A percentile compares a stretch with the other conserved stretches of the same genome.
These are phyloP conservation scores for Sporothrix schenckii DNA, from an alignment of 2,329 filamentous ascomycete species.

Conservation along the genomic window DNA sequence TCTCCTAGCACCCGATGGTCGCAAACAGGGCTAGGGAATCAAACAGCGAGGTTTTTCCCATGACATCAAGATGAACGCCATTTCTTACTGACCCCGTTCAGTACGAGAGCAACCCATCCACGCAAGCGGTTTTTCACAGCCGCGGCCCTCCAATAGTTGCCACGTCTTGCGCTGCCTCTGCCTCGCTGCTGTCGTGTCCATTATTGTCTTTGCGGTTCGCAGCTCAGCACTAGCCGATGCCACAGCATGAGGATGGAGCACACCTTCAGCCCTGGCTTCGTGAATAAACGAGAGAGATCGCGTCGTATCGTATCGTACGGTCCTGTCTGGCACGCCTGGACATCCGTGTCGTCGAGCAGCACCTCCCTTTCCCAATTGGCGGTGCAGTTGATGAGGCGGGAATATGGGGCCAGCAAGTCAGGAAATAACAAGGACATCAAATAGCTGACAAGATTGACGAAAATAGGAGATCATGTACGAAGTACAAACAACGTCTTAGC, in stretches of 20 bases:
- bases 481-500: background rate
- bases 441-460: constrained; percentile 1
- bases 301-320: constrained; percentile 2
- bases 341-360: background rate
- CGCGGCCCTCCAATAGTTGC: background rate
- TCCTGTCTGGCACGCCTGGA: background rate
- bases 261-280: constrained; percentile 7
- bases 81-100: background rate
- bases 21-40: constrained; percentile 22
- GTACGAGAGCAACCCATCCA: background rate
- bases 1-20: constrained; percentile 1
- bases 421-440: constrained; percentile 19
- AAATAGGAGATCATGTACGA: background rate
- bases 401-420: background rate
- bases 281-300: background rate
- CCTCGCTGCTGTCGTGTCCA: background rate
- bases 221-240: constrained; percentile 11
- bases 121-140: background rate
- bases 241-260: constrained; percentile 8
- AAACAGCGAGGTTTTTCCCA: constrained; percentile 25
- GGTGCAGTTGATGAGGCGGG: background rate
- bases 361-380: background rate
- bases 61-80: background rate
- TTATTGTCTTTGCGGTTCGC: background rate
- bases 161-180: constrained; percentile 14